phyloP scores from a whole-genome alignment of 2,329 filamentous ascomycete genomes.

The Colletotrichum siamense region DNA sequence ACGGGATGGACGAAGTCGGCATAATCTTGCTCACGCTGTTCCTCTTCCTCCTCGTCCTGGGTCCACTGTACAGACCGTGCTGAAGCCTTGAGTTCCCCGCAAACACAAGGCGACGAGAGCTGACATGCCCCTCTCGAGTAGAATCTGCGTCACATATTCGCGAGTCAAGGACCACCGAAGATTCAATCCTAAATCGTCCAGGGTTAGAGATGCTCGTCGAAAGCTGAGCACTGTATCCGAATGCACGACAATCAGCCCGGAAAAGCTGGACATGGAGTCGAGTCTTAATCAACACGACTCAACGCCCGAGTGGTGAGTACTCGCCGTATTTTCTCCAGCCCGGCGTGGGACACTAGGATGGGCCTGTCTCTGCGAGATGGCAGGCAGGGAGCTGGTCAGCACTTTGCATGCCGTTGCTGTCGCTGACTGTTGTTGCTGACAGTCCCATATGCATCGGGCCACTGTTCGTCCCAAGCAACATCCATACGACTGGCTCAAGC shows the following conservation, averaged over 20 bases:
- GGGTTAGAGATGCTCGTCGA: slow-evolving; percentile 26
- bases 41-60: slow-evolving; percentile 2
- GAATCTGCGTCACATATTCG: background rate
- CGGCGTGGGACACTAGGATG: background rate
- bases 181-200: slow-evolving; percentile 17
- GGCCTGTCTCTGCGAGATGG: background rate
- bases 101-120: background rate
- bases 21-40: slow-evolving; percentile 17
- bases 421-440: background rate
- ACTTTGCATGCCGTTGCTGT: background rate
- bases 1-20: slow-evolving; percentile 14
- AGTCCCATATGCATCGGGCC: slow-evolving; percentile 40
- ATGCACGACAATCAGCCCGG: slow-evolving; percentile 16
- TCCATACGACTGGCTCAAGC: background rate
- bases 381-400: background rate
- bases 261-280: slow-evolving; percentile 13
- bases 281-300: background rate
- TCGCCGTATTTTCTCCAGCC: background rate
- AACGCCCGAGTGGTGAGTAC: slow-evolving; percentile 9
- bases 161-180: slow-evolving; percentile 15
- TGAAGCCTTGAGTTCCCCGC: background rate
- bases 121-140: background rate
- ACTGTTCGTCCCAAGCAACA: slow-evolving; percentile 24
- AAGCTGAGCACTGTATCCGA: slow-evolving; percentile 36
- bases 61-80: slow-evolving; percentile 13